Conservation (phyloP, 2,329 filamentous ascomycete species). For the Chaetomium sp. region DNA sequence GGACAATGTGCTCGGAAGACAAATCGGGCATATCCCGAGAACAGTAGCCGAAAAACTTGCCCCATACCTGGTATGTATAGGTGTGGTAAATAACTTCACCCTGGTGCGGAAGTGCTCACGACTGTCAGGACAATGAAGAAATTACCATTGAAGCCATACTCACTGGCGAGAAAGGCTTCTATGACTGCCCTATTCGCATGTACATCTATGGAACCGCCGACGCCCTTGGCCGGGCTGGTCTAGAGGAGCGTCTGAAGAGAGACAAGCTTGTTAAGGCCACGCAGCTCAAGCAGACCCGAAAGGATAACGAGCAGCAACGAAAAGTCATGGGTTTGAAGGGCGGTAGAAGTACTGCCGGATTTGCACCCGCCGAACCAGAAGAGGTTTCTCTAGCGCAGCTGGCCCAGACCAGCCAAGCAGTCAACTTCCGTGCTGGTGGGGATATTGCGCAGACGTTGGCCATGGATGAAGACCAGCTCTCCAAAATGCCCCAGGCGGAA, state of each 20-base stretch:
- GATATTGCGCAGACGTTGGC: conserved; percentile 71
- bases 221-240: conserved; percentile 49
- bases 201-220: conserved; percentile 70
- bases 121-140: conserved; percentile 55
- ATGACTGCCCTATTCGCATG: conserved; percentile 72
- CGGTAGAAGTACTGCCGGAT: conserved; percentile 44
- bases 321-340: conserved; percentile 45
- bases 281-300: conserved; percentile 57
- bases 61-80: conserved; percentile 62
- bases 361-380: conserved; percentile 41
- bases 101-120: conserved; percentile 27
- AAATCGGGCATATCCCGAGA: conserved; percentile 78
- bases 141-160: conserved; percentile 70
- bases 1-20: conserved; percentile 71
- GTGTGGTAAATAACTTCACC: background rate
- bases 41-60: conserved; percentile 70
- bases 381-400: conserved; percentile 63
- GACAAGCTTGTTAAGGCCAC: conserved; percentile 65
- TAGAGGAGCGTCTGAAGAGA: conserved; percentile 64
- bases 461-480: conserved; percentile 68
- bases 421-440: conserved; percentile 66
- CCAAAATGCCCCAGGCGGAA: conserved; percentile 69
- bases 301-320: conserved; percentile 56
- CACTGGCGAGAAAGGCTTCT: conserved; percentile 65
- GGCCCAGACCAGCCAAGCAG: conserved; percentile 64